phyloP scores from a whole-genome alignment of 2,329 filamentous ascomycete genomes.

The Colletotrichum abscissum region DNA sequence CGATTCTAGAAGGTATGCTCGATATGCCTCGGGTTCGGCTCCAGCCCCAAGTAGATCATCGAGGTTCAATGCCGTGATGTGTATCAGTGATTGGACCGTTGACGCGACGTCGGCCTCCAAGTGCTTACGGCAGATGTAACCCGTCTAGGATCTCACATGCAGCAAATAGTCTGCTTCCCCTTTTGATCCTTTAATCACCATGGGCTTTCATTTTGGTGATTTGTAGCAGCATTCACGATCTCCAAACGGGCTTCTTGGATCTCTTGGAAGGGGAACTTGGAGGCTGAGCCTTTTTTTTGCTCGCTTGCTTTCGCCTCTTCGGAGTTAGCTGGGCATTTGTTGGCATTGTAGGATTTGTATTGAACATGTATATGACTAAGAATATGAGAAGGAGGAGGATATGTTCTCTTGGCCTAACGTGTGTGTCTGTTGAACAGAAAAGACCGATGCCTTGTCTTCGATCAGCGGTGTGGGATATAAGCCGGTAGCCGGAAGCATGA shows the following conservation, averaged over 20 bases:
- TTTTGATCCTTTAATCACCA: too few species aligned
- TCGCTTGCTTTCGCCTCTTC: neutral
- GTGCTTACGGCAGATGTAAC: conserved; percentile 35
- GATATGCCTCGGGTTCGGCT: neutral
- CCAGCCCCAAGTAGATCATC: neutral
- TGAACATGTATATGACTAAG: too few species aligned
- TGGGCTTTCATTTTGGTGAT: too few species aligned
- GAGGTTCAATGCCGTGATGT: neutral
- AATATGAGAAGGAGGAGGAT: too few species aligned
- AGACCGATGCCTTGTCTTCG: neutral
- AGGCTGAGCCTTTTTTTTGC: neutral
- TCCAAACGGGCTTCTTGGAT: neutral
- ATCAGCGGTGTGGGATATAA: conserved; percentile 18
- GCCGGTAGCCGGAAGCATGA: neutral
- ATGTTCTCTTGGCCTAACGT: too few species aligned
- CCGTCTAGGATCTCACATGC: conserved; percentile 27
- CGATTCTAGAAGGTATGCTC: neutral
- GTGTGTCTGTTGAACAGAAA: too few species aligned
- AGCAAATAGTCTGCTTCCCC: neutral
- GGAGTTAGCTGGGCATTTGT: neutral
- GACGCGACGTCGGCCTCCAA: conserved; percentile 6
- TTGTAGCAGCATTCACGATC: neutral
- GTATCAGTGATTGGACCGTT: conserved; percentile 6
- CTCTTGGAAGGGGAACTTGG: neutral
- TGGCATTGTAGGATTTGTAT: neutral